Evolutionary conservation across 192 early-diverging fungal species (phyloP), one percentile per base, ranked within the genome.

Genomic region (Chytriomyces sp.): DNA sequence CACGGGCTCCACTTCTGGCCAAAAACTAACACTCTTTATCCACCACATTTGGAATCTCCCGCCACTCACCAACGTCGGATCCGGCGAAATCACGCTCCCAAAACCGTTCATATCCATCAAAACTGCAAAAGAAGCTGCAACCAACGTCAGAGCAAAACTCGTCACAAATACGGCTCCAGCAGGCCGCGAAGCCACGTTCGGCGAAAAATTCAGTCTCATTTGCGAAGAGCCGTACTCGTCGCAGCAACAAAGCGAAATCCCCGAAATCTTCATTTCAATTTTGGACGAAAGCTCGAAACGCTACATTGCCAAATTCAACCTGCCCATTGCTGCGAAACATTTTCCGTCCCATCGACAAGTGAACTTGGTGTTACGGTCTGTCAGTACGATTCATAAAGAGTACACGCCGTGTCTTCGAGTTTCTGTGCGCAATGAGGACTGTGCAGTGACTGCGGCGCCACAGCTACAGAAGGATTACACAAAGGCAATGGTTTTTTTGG

Each of bases 31-130:
- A 2, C 18, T 78, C 8, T 50, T 64, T 44, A 53, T 78, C 8
- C 77, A 78, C 47, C 45, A 72, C 69, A 60, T 72, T 47, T 78
- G 69, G 68, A 65, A 78, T 45, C 63, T 78, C 1, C 77, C 77
- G 9, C 3, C 28, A 5, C 46, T 78, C 5, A 69, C 20, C 45
- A 49, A 72, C 46, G n/a, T 61, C 3, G 47, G 43, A 13, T 64
- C 59, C 7, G 18, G 24, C 11, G 45, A 69, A 64, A 47, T 35
- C 4, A 45, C 77, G 6, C 6, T 61, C 16, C 77, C 77, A 24
- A 35, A 45, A 5, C 61, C 63, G 4, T 78, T 72, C 45, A 49
- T 78, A 7, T 69, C 66, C 28, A 67, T 69, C 47, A 77, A 77
- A 45, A 77, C 64, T 3, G 76, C 66, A 7, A 11, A n/a, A 45